Evolutionary conservation across 768 basidiomycete genomes (phyloP), one percentile per base, ranked within the genome.

Genomic region (Russula emetica): DNA sequence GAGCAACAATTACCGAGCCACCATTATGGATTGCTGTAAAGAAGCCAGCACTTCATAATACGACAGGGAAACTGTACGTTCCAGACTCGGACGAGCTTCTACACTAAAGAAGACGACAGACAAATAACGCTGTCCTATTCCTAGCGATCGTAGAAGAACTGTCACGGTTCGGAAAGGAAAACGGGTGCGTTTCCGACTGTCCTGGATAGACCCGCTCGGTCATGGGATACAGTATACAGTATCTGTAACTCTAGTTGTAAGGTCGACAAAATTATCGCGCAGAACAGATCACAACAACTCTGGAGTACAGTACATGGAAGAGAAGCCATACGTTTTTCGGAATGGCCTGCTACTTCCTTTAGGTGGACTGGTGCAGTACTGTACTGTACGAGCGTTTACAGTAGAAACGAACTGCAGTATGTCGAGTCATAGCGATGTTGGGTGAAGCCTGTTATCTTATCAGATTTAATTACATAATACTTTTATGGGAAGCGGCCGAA

Each of bases 381-480:
- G n/a, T 22, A 47, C 20, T 10, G 45, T 47, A n/a, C n/a, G n/a
- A n/a, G n/a, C n/a, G n/a, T n/a, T n/a, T n/a, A n/a, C n/a, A n/a
- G n/a, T n/a, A n/a, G n/a, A n/a, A n/a, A n/a, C n/a, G n/a, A n/a
- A n/a, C n/a, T n/a, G n/a, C n/a, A n/a, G n/a, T n/a, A n/a, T n/a
- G n/a, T n/a, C n/a, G n/a, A n/a, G n/a, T n/a, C n/a, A 28, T 28
- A 28, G 28, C 30, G 30, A 30, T 28, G 28, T 30, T 30, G n/a
- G n/a, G n/a, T n/a, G n/a, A n/a, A 30, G 30, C 10, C 13, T 13
- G 47, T 26, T 18, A 28, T 49, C 49, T 50, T 50, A 50, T 50
- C 50, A 20, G 18, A 10, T 9, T 3, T 9, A 52, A n/a, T 64
- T 64, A 64, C 63, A 55, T 64, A 60, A 64, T 60, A 32, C 4